A percentile compares a stretch with the other conserved stretches of the same genome.
Evolutionary conservation across 2,329 filamentous ascomycete genomes (phyloP).

Genomic region (Fusarium setosum): DNA sequence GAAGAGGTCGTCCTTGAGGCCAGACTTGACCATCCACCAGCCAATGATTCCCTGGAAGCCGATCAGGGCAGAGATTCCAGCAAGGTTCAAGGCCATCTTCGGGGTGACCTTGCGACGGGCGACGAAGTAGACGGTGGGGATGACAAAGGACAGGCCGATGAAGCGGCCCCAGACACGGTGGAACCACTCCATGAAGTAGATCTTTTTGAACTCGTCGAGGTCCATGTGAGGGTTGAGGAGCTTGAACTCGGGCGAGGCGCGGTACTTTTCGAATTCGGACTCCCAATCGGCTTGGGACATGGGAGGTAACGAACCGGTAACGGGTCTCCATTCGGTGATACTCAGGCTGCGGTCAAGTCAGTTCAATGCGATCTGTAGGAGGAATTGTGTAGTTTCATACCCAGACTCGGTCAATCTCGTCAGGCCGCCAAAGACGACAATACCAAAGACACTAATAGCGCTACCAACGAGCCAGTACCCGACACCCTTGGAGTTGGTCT

Average conservation of each 20-base stretch:
- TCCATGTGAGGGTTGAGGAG: slow-evolving; percentile 94
- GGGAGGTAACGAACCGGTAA: slow-evolving; percentile 91
- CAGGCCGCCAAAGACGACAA: slow-evolving; percentile 93
- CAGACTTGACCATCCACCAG: slow-evolving; percentile 99
- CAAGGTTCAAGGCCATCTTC: slow-evolving; percentile 80
- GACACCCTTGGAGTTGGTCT: slow-evolving; percentile 79
- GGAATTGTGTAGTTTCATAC: slow-evolving; percentile 61
- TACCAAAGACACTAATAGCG: slow-evolving; percentile 93
- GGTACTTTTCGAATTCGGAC: slow-evolving; percentile 92
- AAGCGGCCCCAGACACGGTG: slow-evolving; percentile 95
- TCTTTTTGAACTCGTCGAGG: slow-evolving; percentile 94
- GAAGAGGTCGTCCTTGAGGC: slow-evolving; percentile 95
- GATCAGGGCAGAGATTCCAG: slow-evolving; percentile 88
- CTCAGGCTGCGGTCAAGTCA: slow-evolving; percentile 72
- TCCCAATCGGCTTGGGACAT: slow-evolving; percentile 86
- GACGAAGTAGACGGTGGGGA: slow-evolving; percentile 91
- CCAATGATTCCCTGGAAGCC: slow-evolving; percentile 95
- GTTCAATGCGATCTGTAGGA: neutral
- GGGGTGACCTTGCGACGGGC: slow-evolving; percentile 80
- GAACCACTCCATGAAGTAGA: slow-evolving; percentile 99
- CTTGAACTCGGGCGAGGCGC: slow-evolving; percentile 90
- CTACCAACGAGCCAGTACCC: slow-evolving; percentile 95
- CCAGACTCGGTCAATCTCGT: slow-evolving; percentile 96
- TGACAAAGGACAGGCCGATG: slow-evolving; percentile 88
- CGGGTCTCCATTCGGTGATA: slow-evolving; percentile 98